Percentiles rank a stretch among this genome's conserved stretches.
Conservation (phyloP, 2,329 filamentous ascomycete genomes). For the Whalleya microplaca region DNA sequence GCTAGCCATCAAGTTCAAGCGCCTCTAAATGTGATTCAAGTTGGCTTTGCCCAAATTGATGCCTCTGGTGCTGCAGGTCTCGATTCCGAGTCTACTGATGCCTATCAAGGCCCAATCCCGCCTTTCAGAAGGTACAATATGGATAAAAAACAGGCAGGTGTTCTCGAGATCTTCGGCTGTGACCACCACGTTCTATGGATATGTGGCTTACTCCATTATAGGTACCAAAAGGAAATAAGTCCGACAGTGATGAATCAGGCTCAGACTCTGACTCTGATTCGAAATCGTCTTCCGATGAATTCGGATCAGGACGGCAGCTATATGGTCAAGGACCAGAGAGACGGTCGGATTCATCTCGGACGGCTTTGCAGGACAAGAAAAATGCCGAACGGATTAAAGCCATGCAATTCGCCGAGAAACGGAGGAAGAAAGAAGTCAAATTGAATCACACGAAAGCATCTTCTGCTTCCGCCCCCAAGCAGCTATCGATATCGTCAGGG, state of each 20-base stretch:
- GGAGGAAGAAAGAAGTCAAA: slow-evolving; percentile 69
- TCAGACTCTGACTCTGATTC: slow-evolving; percentile 42
- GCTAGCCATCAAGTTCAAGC: slow-evolving; percentile 39
- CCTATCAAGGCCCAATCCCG: slow-evolving; percentile 19
- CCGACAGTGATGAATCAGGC: slow-evolving; percentile 42
- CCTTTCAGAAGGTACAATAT: slow-evolving; percentile 39
- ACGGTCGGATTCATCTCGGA: slow-evolving; percentile 44
- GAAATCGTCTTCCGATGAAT: slow-evolving; percentile 31
- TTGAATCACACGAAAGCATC: slow-evolving; percentile 53
- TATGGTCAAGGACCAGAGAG: slow-evolving; percentile 45
- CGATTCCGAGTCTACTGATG: slow-evolving; percentile 24
- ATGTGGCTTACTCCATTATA: slow-evolving; percentile 41
- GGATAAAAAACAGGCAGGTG: slow-evolving; percentile 35
- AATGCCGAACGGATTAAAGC: slow-evolving; percentile 52
- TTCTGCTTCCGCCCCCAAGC: slow-evolving; percentile 39
- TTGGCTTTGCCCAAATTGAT: slow-evolving; percentile 54
- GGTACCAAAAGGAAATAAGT: slow-evolving; percentile 34
- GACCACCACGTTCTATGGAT: slow-evolving; percentile 38
- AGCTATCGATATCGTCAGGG: slow-evolving; percentile 63
- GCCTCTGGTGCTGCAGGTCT: slow-evolving; percentile 29
- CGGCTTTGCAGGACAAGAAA: slow-evolving; percentile 48
- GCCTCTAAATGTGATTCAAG: slow-evolving; percentile 62
- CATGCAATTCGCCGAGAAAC: slow-evolving; percentile 58
- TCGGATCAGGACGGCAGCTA: slow-evolving; percentile 32
- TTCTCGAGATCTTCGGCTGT: background rate